These are phyloP conservation scores for Collybia sp. DNA, from an alignment of 768 basidiomycete species.

Conservation along the genomic window DNA sequence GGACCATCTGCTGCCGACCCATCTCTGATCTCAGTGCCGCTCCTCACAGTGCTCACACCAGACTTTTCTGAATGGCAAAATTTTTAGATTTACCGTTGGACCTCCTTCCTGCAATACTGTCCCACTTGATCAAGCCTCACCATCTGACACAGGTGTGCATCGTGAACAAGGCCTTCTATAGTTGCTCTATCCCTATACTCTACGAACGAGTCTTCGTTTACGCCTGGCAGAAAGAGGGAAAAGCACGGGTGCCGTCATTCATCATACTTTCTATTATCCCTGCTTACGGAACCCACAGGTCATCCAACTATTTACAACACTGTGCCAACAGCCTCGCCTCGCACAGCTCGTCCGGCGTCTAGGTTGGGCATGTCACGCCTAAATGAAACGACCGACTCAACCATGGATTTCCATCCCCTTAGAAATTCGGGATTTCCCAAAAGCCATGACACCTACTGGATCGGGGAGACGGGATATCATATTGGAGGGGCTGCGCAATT, in stretches of 20 bases:
- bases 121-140: constrained; percentile 42
- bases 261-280: not conserved
- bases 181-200: constrained; percentile 43
- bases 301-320: constrained; percentile 53
- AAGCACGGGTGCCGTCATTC: constrained; percentile 40
- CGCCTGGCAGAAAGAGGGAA: constrained; percentile 68
- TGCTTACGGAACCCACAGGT: constrained; percentile 36
- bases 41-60: too few species aligned
- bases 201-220: constrained; percentile 61
- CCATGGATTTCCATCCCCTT: constrained; percentile 1
- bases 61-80: constrained; percentile 22
- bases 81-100: constrained; percentile 65
- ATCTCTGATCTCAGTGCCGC: too few species aligned
- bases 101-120: constrained; percentile 52
- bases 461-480: constrained; percentile 35
- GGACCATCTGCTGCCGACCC: too few species aligned
- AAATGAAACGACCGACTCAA: not conserved
- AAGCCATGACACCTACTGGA: constrained; percentile 29
- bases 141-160: constrained; percentile 50
- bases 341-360: constrained; percentile 54
- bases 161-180: constrained; percentile 53
- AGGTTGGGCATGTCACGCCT: constrained; percentile 34
- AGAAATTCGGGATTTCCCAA: constrained; percentile 78
- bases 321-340: constrained; percentile 48
- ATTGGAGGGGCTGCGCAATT: constrained; percentile 51